A percentile compares a stretch with the other conserved stretches of the same genome.
These are phyloP conservation scores for Raphanus hybrid DNA, from an alignment of 441 rosid species.

Conservation along the genomic window DNA sequence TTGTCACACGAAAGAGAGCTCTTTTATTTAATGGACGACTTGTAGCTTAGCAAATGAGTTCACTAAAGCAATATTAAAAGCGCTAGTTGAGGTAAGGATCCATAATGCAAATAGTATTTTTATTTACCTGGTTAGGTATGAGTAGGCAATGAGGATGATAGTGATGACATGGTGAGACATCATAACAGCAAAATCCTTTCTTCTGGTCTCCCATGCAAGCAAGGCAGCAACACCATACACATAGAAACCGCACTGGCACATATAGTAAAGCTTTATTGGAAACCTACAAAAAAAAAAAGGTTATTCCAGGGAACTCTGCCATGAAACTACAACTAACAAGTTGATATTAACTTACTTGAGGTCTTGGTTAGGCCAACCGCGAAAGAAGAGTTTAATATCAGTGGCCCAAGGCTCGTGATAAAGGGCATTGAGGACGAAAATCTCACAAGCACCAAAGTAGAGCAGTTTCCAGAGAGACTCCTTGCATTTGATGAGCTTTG, in stretches of 20 bases:
- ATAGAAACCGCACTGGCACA: slow-evolving; percentile 96
- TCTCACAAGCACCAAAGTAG: slow-evolving; percentile 71
- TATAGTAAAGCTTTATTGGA: slow-evolving; percentile 68
- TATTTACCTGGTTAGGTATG: too few relatives aligned
- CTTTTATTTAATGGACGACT: background rate
- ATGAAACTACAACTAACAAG: background rate
- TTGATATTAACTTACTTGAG: too few relatives aligned
- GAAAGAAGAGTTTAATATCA: slow-evolving; percentile 61
- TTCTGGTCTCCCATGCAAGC: slow-evolving; percentile 38
- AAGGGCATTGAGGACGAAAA: slow-evolving; percentile 55
- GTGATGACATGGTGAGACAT: too few relatives aligned
- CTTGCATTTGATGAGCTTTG: slow-evolving; percentile 67
- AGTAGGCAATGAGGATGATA: too few relatives aligned
- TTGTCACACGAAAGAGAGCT: background rate
- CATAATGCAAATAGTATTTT: too few relatives aligned
- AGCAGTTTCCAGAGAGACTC: slow-evolving; percentile 92
- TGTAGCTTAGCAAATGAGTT: background rate
- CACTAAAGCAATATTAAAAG: background rate
- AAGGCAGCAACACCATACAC: slow-evolving; percentile 80
- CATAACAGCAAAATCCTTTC: too few relatives aligned
- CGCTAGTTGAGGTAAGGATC: too few relatives aligned
- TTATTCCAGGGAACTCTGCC: background rate
- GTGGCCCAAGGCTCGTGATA: slow-evolving; percentile 75
- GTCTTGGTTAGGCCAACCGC: slow-evolving; percentile 64
- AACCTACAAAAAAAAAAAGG: slow-evolving; percentile 47